A percentile compares a stretch with the other conserved stretches of the same genome.
Evolutionary conservation across 805 yeast genomes (phyloP).

Genomic region (Saccharomycopsis lassenensis): DNA sequence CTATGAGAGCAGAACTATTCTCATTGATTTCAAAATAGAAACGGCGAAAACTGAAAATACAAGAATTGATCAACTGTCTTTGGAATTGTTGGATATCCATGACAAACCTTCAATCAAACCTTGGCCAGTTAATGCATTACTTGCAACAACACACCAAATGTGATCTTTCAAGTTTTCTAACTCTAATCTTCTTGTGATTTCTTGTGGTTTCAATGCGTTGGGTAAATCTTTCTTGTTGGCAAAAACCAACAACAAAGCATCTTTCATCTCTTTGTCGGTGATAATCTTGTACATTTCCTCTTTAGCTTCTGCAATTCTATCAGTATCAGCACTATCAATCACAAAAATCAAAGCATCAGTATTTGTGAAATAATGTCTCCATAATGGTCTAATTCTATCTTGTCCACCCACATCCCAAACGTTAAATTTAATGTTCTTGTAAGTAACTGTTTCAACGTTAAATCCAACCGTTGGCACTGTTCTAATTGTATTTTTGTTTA

Average conservation of each 20-base stretch:
- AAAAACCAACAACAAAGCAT: conserved; percentile 69
- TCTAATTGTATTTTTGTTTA: conserved; percentile 61
- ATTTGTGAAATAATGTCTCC: conserved; percentile 94
- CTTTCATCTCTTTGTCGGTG: conserved; percentile 72
- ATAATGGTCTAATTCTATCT: conserved; percentile 78
- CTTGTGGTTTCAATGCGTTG: conserved; percentile 65
- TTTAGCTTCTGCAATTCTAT: conserved; percentile 66
- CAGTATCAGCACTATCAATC: conserved; percentile 68
- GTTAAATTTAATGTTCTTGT: conserved; percentile 71
- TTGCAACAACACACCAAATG: conserved; percentile 85
- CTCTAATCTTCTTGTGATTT: conserved; percentile 62
- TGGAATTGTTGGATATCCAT: conserved; percentile 66
- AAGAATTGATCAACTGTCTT: conserved; percentile 18
- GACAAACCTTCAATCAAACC: conserved; percentile 81
- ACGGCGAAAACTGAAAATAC: no score
- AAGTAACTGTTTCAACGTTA: conserved; percentile 79
- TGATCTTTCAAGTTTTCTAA: conserved; percentile 53
- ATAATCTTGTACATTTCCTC: conserved; percentile 68
- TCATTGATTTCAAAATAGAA: no score
- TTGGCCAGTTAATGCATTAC: conserved; percentile 82
- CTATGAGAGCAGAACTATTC: no score
- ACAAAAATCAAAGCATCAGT: conserved; percentile 88
- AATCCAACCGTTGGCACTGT: conserved; percentile 93
- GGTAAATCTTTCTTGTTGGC: conserved; percentile 83
- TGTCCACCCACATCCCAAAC: conserved; percentile 98